phyloP scores from a whole-genome alignment of 495 filamentous ascomycete genomes.

The Aspergillus nanangensis region DNA sequence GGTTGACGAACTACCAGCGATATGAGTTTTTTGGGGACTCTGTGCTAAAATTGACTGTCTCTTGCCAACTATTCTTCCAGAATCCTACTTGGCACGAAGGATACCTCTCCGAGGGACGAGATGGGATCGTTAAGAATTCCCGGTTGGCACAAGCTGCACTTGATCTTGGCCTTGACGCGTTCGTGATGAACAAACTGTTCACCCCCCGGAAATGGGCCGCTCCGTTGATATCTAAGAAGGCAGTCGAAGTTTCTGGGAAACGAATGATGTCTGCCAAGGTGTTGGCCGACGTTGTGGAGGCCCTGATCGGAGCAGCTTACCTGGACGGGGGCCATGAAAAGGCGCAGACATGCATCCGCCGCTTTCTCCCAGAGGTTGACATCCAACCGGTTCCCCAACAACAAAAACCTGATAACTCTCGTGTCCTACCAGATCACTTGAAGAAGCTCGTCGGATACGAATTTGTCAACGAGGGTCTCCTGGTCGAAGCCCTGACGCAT shows the following conservation, averaged over 20 bases:
- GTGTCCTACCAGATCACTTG: constrained; percentile 6
- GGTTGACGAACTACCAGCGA: constrained; percentile 70
- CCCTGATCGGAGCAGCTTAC: constrained; percentile 75
- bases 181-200: constrained; percentile 67
- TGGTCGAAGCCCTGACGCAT: constrained; percentile 87
- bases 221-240: constrained; percentile 48
- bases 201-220: constrained; percentile 70
- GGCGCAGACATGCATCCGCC: constrained; percentile 58
- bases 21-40: constrained; percentile 88
- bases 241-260: constrained; percentile 7
- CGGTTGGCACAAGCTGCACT: constrained; percentile 61
- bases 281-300: constrained; percentile 86
- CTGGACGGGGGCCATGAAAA: constrained; percentile 60
- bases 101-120: constrained; percentile 64
- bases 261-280: constrained; percentile 67
- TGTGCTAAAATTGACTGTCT: constrained; percentile 74
- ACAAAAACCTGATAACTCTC: neutral
- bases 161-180: constrained; percentile 61
- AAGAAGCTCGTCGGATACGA: constrained; percentile 42
- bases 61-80: constrained; percentile 61
- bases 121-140: constrained; percentile 67
- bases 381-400: constrained; percentile 20
- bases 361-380: constrained; percentile 60
- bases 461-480: constrained; percentile 64
- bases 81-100: constrained; percentile 74